Percentiles rank a stretch among this genome's conserved stretches.
Conservation (phyloP, 495 filamentous ascomycete species). For the Neurospora sp. region DNA sequence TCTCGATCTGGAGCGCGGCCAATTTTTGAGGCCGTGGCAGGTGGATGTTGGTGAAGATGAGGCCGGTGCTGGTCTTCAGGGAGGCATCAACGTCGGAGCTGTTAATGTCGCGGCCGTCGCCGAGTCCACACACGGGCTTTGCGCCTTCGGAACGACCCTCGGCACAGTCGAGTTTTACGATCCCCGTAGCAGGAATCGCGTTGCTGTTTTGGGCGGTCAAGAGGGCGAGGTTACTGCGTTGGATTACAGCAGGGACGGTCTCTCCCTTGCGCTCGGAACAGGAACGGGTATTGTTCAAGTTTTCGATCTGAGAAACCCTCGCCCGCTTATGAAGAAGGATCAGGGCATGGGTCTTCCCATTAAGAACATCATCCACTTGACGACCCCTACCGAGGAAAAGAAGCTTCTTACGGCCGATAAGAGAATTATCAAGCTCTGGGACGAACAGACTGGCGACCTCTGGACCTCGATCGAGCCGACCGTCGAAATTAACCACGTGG, state of each 20-base stretch:
- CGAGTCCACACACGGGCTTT: constrained; percentile 79
- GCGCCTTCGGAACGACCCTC: constrained; percentile 88
- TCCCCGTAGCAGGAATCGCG: constrained; percentile 65
- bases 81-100: constrained; percentile 66
- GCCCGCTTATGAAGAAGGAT: constrained; percentile 78
- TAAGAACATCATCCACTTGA: constrained; percentile 79
- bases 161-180: constrained; percentile 99
- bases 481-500: constrained; percentile 87
- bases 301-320: constrained; percentile 85
- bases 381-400: constrained; percentile 64
- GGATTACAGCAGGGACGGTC: constrained; percentile 73
- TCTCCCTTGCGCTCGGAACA: constrained; percentile 81
- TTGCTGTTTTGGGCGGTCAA: constrained; percentile 58
- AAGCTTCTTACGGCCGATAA: constrained; percentile 91
- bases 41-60: constrained; percentile 83
- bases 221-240: constrained; percentile 76
- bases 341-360: constrained; percentile 95
- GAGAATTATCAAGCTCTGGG: constrained; percentile 95
- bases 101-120: constrained; percentile 89
- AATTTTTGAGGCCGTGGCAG: constrained; percentile 71
- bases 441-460: constrained; percentile 64
- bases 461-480: constrained; percentile 95
- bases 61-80: constrained; percentile 61
- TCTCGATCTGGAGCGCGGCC: constrained; percentile 70
- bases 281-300: constrained; percentile 81